Evolutionary conservation across 208 protist species (phyloP).

Genomic region (Angomonas deanei): DNA sequence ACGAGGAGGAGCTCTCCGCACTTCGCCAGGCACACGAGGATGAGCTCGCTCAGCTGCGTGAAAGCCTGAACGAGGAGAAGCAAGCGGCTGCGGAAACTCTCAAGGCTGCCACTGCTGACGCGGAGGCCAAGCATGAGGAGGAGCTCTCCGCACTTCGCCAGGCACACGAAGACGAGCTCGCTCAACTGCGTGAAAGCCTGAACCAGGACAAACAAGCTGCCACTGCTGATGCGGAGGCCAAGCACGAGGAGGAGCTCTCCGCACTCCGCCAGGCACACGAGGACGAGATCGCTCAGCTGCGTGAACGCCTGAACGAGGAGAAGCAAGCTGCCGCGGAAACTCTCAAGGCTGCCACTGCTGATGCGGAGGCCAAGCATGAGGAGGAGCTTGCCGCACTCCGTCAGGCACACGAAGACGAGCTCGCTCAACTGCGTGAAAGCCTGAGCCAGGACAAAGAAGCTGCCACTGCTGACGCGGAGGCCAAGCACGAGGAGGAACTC

Average conservation of each 20-base stretch:
- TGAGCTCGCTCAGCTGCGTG: background rate
- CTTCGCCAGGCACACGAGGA: background rate
- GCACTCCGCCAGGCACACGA: constrained; percentile 9
- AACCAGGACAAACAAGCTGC: background rate
- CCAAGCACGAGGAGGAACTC: background rate
- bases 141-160: background rate
- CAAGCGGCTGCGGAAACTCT: no score
- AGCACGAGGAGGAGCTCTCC: constrained; percentile 8
- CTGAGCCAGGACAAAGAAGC: constrained; percentile 6
- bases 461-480: background rate
- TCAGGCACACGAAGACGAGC: background rate
- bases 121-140: no score
- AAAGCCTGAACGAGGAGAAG: background rate
- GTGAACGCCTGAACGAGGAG: no score
- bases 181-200: constrained; percentile 1
- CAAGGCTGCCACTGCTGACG: no score
- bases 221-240: background rate
- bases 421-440: background rate
- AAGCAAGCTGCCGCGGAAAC: no score
- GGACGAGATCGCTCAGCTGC: constrained; percentile 6
- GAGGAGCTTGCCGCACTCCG: background rate
- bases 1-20: background rate
- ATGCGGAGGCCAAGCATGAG: background rate
- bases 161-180: constrained; percentile 6
- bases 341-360: no score